Evolutionary conservation across 305 asterid species (phyloP).

Genomic region (Plantago rigida): DNA sequence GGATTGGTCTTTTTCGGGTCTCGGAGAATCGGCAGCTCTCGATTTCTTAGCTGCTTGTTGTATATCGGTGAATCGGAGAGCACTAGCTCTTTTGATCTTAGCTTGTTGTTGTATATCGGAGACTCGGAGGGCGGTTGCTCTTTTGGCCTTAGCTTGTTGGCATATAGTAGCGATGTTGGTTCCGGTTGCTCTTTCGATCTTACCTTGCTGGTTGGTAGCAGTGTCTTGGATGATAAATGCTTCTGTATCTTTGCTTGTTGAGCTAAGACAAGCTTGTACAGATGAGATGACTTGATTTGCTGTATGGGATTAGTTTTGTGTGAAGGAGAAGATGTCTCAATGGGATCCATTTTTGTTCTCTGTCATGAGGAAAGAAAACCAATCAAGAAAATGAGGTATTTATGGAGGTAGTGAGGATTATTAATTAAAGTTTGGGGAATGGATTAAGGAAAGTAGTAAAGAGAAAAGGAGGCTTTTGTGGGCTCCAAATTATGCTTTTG

Average conservation of each 20-base stretch:
- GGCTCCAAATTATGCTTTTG: constrained; percentile 34
- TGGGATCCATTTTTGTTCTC: constrained; percentile 33
- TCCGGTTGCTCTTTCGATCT: too few relatives aligned
- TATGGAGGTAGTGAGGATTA: constrained; percentile 21
- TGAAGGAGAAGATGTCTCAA: constrained; percentile 34
- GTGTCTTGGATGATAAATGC: neutral
- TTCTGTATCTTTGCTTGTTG: constrained; percentile 34
- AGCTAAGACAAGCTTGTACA: constrained; percentile 31
- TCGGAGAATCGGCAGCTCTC: constrained; percentile 35
- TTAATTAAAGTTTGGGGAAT: constrained; percentile 32
- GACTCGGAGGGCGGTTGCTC: constrained; percentile 27
- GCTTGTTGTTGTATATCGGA: constrained; percentile 31
- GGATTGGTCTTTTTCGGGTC: constrained; percentile 49
- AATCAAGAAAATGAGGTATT: constrained; percentile 21
- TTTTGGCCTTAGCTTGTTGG: neutral
- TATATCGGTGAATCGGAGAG: too few relatives aligned
- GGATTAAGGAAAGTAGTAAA: constrained; percentile 37
- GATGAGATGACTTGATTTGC: constrained; percentile 33
- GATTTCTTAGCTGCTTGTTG: too few relatives aligned
- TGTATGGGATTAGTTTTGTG: constrained; percentile 28
- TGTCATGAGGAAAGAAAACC: constrained; percentile 6
- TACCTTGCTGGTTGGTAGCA: too few relatives aligned
- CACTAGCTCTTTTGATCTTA: constrained; percentile 18
- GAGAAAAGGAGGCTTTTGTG: constrained; percentile 41
- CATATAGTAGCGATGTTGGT: too few relatives aligned